Conservation (phyloP, 2,329 filamentous ascomycete genomes). For the Fusarium buxicola region DNA sequence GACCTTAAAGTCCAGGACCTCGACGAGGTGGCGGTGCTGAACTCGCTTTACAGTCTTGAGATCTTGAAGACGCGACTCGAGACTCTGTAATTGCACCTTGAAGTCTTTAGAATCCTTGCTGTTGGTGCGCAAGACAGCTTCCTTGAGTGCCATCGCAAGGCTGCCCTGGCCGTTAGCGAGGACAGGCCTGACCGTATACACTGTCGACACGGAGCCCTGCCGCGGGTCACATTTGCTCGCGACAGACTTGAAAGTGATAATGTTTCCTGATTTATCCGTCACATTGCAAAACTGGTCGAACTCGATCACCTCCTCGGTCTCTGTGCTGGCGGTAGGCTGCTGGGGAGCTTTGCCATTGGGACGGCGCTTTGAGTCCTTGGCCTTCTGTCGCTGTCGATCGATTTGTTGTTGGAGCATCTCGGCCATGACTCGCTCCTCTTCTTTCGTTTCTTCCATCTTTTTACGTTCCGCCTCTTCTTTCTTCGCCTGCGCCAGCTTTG, state of each 20-base stretch:
- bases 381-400: slow-evolving; percentile 72
- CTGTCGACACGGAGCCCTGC: slow-evolving; percentile 73
- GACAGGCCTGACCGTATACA: slow-evolving; percentile 79
- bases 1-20: slow-evolving; percentile 86
- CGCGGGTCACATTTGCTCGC: slow-evolving; percentile 75
- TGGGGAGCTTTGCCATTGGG: slow-evolving; percentile 50
- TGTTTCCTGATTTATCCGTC: slow-evolving; percentile 72
- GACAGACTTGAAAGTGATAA: slow-evolving; percentile 76
- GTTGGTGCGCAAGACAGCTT: slow-evolving; percentile 69
- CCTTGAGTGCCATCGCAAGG: slow-evolving; percentile 79
- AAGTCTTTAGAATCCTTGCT: slow-evolving; percentile 71
- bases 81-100: slow-evolving; percentile 79
- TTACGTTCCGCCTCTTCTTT: slow-evolving; percentile 64
- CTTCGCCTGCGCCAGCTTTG: slow-evolving; percentile 68
- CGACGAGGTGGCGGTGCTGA: slow-evolving; percentile 80
- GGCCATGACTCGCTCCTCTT: slow-evolving; percentile 77
- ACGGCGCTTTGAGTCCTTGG: slow-evolving; percentile 71
- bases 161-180: slow-evolving; percentile 65
- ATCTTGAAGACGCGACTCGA: slow-evolving; percentile 81
- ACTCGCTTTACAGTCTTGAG: slow-evolving; percentile 80
- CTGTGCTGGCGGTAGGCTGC: slow-evolving; percentile 45
- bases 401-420: slow-evolving; percentile 80
- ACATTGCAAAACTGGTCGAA: slow-evolving; percentile 77
- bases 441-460: slow-evolving; percentile 67
- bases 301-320: slow-evolving; percentile 58